Evolutionary conservation across 371 early-diverging fungal genomes (phyloP), one percentile per base, ranked within the genome.

Genomic region (Sporodiniella umbellata): DNA sequence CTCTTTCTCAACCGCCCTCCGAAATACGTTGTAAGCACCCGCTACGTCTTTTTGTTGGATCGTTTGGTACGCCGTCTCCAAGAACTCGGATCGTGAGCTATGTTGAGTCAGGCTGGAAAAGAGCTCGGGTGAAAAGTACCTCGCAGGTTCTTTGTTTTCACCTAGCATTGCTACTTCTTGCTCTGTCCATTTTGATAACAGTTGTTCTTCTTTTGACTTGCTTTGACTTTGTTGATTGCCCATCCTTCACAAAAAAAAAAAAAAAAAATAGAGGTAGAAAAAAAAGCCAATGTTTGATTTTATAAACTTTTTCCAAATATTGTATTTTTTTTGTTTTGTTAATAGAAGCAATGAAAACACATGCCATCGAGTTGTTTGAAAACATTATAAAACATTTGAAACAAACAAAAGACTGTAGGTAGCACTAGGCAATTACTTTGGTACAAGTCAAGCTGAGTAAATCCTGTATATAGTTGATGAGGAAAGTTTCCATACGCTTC

Each of bases 221-320:
- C 19, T 14, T 28, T 35, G 52, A 38, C 62, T 62, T 42, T 45
- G 45, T 28, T 40, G 28, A 39, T 56, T 61, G 6, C 62, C 62
- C 62, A 61, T 61, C 5, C n/a, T 53, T 8, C 8, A 4, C 22
- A 8, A 6, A 30, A 38, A 51, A 6, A 46, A 33, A 35, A 17
- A 25, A 21, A 42, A 43, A 25, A 40, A 39, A 39, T 21, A 39
- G 21, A 39, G 15, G 21, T 14, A 4, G 5, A 51, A 30, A 18
- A 31, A 7, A 33, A 48, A 35, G 37, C 5, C 33, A 33, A 18
- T n/a, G n/a, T n/a, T n/a, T n/a, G n/a, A n/a, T n/a, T n/a, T n/a
- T n/a, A n/a, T n/a, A n/a, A n/a, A n/a, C n/a, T n/a, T n/a, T n/a
- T n/a, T n/a, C n/a, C n/a, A n/a, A n/a, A n/a, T n/a, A 25, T 15